These are phyloP conservation scores for Yamadazyma ubonensis DNA, from an alignment of 805 yeast species.

Conservation along the genomic window DNA sequence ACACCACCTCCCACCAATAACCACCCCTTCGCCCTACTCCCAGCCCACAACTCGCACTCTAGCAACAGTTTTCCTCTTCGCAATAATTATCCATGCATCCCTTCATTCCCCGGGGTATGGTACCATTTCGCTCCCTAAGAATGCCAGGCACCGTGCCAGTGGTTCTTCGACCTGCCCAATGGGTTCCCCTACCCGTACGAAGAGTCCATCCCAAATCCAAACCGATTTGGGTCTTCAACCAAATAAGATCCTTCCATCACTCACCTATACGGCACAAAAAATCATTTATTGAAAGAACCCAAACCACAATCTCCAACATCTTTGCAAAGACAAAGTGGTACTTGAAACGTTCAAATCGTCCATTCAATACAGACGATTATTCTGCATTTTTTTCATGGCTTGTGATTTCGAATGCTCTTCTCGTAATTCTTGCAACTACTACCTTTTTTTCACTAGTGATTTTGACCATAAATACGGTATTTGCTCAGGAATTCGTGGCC, in stretches of 20 bases:
- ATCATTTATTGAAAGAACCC: neutral
- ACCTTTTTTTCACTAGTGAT: conserved; percentile 83
- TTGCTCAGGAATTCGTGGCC: conserved; percentile 88
- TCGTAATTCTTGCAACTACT: conserved; percentile 85
- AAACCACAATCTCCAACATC: conserved; percentile 5
- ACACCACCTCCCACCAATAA: too few relatives aligned
- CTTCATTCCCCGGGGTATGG: too few relatives aligned
- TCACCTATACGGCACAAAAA: neutral
- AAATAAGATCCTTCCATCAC: neutral
- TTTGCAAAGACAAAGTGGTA: conserved; percentile 54
- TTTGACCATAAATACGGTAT: conserved; percentile 75
- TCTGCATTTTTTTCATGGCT: conserved; percentile 91
- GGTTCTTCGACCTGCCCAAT: too few relatives aligned
- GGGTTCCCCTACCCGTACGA: too few relatives aligned
- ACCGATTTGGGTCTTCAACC: too few relatives aligned
- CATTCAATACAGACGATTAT: conserved; percentile 89
- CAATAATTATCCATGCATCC: too few relatives aligned
- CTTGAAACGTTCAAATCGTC: conserved; percentile 70
- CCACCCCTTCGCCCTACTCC: too few relatives aligned
- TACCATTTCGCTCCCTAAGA: too few relatives aligned
- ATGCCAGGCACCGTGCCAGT: too few relatives aligned
- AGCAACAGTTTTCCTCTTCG: too few relatives aligned
- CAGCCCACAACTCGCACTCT: too few relatives aligned
- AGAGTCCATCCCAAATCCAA: too few relatives aligned
- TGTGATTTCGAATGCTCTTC: conserved; percentile 77